Base-by-base conservation (phyloP, 257 asterid genomes). In the Solanum sejunctum region DNA sequence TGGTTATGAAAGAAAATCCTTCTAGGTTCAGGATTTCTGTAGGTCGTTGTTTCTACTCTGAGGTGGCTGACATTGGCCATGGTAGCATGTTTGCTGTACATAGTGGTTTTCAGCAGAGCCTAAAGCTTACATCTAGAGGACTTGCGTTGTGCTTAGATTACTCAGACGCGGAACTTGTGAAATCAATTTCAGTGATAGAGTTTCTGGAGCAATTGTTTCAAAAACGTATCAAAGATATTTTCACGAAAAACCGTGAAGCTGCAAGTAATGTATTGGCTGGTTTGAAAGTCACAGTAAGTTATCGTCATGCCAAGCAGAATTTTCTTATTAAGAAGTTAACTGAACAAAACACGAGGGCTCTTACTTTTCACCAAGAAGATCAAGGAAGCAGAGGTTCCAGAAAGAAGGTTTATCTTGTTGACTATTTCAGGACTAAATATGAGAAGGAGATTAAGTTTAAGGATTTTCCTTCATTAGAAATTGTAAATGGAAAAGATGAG, bases 1-100 rank as follows among this genome's bases (percentile, higher is more conserved):
- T 91, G 86, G 94, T 93, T 3, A 88, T 94, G 93, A 93, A 93
- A 84, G 96, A 92, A 54, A 94, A 94, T 73, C 98, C 97, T 64
- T 57, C 85, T 3, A 90, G 87, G 69, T 69, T 0, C 49, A 85
- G 94, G 78, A 85, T 92, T 6, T 4, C 54, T 28, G 84, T 86
- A 39, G 98, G 97, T 10, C 85, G 91, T 41, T 84, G 90, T 84
- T 92, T 88, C 73, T 93, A 86, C 86, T 81, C 93, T 16, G 4
- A 60, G n/a, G 78, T 47, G 23, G 12, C 3, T 10, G 23, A 43
- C 1, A 81, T 84, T 13, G 91, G 90, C 49, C 88, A 91, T 8
- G 0, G n/a, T 9, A 9, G 5, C 28, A 97, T 97, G 9, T 73
- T 91, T 83, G 90, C 89, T 8, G 97, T 93, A 10, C 47, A 85